Conservation (phyloP, 1,284 basidiomycete species). For the Ustilago esculenta region DNA sequence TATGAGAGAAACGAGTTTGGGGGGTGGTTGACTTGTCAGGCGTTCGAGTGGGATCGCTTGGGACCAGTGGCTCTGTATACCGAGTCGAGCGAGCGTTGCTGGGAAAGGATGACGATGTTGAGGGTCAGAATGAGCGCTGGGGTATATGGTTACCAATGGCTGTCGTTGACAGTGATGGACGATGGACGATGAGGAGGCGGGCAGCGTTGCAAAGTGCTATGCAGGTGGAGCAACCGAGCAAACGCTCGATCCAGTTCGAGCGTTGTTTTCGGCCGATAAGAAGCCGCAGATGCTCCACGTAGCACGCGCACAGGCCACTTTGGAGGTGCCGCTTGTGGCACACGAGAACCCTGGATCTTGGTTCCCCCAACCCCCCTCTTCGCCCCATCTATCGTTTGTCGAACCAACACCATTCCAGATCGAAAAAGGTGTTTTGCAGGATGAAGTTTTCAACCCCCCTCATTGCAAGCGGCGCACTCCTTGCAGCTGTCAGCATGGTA, state of each 20-base stretch:
- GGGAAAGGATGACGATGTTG: neutral
- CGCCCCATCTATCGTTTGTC: neutral
- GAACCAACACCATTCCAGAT: neutral
- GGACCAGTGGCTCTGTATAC: no score
- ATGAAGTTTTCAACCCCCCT: slow-evolving; percentile 19
- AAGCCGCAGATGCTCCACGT: slow-evolving; percentile 28
- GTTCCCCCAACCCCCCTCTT: slow-evolving; percentile 19
- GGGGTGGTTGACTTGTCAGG: neutral
- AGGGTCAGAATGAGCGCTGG: no score
- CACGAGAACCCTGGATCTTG: neutral
- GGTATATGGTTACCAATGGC: no score
- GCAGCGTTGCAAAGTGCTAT: no score
- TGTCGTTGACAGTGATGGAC: no score
- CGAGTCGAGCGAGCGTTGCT: no score
- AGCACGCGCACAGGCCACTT: slow-evolving; percentile 8
- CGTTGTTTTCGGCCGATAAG: slow-evolving; percentile 42
- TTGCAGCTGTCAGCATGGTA: slow-evolving; percentile 27
- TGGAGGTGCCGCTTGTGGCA: no score
- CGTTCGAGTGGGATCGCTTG: no score
- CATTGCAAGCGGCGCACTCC: slow-evolving; percentile 1
- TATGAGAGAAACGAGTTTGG: neutral
- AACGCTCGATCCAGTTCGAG: no score
- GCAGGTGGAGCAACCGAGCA: no score
- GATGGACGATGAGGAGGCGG: no score
- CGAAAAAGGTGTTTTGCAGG: no score